phyloP scores from a whole-genome alignment of 129 eudicot genomes.

The Lactuca saligna region DNA sequence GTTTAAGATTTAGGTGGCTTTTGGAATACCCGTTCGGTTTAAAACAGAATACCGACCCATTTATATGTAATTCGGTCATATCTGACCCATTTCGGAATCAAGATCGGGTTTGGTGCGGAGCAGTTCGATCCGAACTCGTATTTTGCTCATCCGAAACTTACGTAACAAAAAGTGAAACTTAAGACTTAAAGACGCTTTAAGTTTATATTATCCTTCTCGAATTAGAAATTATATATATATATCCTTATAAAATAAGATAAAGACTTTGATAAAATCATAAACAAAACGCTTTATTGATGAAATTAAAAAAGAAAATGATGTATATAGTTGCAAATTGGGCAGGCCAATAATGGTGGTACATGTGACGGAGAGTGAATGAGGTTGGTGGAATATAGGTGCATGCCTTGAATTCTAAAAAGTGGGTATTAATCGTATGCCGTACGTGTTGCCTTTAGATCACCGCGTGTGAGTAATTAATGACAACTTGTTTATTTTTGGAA shows the following conservation, averaged over 20 bases:
- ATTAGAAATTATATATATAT: too few species aligned
- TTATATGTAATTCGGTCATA: too few species aligned
- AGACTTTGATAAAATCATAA: not conserved
- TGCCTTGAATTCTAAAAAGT: constrained; percentile 18
- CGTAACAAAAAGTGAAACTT: not conserved
- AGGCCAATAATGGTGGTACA: constrained; percentile 23
- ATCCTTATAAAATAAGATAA: not conserved
- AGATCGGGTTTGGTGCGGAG: too few species aligned
- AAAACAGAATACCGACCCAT: too few species aligned
- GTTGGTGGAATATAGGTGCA: constrained; percentile 36
- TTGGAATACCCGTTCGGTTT: too few species aligned
- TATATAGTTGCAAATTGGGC: constrained; percentile 20
- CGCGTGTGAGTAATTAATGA: constrained; percentile 3
- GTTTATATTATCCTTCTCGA: not conserved
- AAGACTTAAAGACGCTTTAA: too few species aligned
- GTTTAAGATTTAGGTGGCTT: too few species aligned
- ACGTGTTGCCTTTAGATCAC: constrained; percentile 24
- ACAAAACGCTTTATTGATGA: not conserved
- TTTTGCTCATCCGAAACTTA: too few species aligned
- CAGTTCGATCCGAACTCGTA: too few species aligned
- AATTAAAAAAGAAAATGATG: not conserved
- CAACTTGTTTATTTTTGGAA: not conserved
- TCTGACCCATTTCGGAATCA: too few species aligned
- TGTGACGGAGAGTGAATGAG: constrained; percentile 28
- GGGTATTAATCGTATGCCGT: constrained; percentile 20